Evolutionary conservation across 306 rosid species (phyloP).

Genomic region (Pterocarpus macrocarpus): DNA sequence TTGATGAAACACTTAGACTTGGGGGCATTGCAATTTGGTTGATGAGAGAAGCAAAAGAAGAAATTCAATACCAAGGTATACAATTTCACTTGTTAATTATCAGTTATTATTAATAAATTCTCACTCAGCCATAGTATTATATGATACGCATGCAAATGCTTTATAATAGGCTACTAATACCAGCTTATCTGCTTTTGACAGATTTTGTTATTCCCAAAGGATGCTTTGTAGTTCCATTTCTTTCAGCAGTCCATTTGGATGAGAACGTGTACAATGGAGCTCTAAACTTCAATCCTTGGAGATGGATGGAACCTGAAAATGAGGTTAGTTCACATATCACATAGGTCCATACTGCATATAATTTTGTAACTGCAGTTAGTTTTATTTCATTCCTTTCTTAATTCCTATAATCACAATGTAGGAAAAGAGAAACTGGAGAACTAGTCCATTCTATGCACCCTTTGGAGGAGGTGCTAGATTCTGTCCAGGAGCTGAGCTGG

Average conservation of each 20-base stretch:
- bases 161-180: conserved; percentile 10
- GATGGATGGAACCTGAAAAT: conserved; percentile 88
- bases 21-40: conserved; percentile 98
- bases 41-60: conserved; percentile 90
- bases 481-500: conserved; percentile 94
- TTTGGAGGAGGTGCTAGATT: conserved; percentile 97
- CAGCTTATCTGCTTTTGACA: conserved; percentile 42
- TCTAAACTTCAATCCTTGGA: conserved; percentile 84
- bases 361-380: not conserved
- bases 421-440: conserved; percentile 92
- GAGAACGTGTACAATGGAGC: conserved; percentile 79
- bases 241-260: conserved; percentile 93
- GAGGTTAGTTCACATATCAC: conserved; percentile 60
- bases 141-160: not conserved
- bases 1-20: conserved; percentile 91
- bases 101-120: not conserved
- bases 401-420: conserved; percentile 32
- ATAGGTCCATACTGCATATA: not conserved
- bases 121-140: not conserved
- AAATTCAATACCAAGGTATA: conserved; percentile 82
- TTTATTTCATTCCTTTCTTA: not conserved
- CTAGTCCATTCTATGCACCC: conserved; percentile 79
- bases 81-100: not conserved
- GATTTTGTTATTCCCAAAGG: conserved; percentile 90
- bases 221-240: conserved; percentile 94